phyloP scores from a whole-genome alignment of 805 yeast species.

The Candida coquimbonensis region DNA sequence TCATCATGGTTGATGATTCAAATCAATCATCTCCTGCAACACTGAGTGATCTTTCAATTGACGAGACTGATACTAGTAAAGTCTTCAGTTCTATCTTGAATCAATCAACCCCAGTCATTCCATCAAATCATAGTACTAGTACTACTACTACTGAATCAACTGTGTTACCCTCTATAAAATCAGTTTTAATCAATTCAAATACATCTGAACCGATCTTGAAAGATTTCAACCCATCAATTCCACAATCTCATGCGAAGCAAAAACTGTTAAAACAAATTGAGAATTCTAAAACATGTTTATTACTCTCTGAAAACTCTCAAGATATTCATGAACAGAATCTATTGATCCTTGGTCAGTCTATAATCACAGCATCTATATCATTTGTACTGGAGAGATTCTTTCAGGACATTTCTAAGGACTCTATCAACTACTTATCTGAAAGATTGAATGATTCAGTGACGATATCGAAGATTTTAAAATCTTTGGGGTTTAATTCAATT shows the following conservation, averaged over 20 bases:
- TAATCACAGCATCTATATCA: constrained; percentile 48
- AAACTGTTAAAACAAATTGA: constrained; percentile 44
- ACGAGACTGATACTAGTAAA: too few relatives aligned
- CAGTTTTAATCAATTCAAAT: constrained; percentile 1
- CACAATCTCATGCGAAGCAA: constrained; percentile 19
- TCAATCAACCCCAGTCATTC: neutral
- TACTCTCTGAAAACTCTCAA: constrained; percentile 28
- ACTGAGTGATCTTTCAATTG: neutral
- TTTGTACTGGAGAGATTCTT: constrained; percentile 61
- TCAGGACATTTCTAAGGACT: constrained; percentile 43
- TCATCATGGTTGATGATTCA: constrained; percentile 14
- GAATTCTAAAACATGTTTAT: constrained; percentile 56
- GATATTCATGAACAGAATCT: constrained; percentile 35
- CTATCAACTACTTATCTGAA: constrained; percentile 43
- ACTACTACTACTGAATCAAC: neutral
- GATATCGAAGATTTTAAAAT: constrained; percentile 28
- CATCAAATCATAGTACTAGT: neutral
- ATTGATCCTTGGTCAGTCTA: constrained; percentile 50
- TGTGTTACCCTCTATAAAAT: constrained; percentile 3
- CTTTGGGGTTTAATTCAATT: constrained; percentile 25
- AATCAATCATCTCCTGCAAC: neutral
- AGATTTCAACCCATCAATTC: constrained; percentile 6
- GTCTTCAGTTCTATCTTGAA: too few relatives aligned
- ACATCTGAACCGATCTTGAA: neutral
- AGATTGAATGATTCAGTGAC: constrained; percentile 36